These are phyloP conservation scores for Fusarium virguliforme DNA, from an alignment of 2,329 filamentous ascomycete species.

Conservation along the genomic window DNA sequence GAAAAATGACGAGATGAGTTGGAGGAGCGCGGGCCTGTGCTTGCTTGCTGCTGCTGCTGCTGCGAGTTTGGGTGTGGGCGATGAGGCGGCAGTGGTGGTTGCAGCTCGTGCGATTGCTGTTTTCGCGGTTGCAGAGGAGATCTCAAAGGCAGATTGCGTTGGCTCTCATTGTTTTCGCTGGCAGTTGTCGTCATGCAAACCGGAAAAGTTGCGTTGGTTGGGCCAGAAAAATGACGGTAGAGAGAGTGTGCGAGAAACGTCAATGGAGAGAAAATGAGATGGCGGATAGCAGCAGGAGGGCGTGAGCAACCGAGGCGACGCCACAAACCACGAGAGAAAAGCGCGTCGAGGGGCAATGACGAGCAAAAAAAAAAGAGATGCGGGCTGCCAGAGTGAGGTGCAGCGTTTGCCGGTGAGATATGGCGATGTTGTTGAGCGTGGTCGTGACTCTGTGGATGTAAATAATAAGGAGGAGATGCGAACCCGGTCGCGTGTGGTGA, in stretches of 20 bases:
- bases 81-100: constrained; percentile 14
- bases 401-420: constrained; percentile 28
- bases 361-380: constrained; percentile 10
- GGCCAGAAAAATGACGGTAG: constrained; percentile 29
- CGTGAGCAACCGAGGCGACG: constrained; percentile 33
- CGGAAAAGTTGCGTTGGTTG: constrained; percentile 29
- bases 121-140: constrained; percentile 31
- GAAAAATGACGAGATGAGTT: constrained; percentile 29
- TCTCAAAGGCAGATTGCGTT: constrained; percentile 44
- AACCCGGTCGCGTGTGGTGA: constrained; percentile 46
- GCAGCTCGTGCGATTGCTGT: constrained; percentile 21
- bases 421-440: constrained; percentile 22
- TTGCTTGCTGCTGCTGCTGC: constrained; percentile 9
- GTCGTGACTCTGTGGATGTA: constrained; percentile 38
- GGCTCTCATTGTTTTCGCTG: constrained; percentile 45
- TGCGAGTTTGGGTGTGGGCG: constrained; percentile 12
- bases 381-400: constrained; percentile 7
- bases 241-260: constrained; percentile 25
- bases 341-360: not conserved
- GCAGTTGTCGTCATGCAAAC: constrained; percentile 41
- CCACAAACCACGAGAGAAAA: constrained; percentile 35
- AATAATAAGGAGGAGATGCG: constrained; percentile 49
- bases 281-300: constrained; percentile 31
- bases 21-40: constrained; percentile 27
- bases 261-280: constrained; percentile 25